These are phyloP conservation scores for Botrytis hyacinthi DNA, from an alignment of 2,329 filamentous ascomycete genomes.

Conservation along the genomic window DNA sequence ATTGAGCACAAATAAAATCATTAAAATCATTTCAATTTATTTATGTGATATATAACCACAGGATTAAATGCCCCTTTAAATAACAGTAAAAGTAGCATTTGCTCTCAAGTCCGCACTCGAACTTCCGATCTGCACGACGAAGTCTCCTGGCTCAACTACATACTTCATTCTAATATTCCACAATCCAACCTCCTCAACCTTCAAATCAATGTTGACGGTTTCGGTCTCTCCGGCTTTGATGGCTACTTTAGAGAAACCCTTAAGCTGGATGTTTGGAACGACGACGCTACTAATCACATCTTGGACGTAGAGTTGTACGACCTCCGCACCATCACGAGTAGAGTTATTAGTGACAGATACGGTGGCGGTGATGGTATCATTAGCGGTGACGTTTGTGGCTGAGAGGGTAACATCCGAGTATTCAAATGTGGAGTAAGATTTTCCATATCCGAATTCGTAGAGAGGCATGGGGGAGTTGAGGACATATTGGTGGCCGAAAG, in stretches of 20 bases:
- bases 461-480: slow-evolving; percentile 74
- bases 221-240: slow-evolving; percentile 53
- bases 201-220: slow-evolving; percentile 57
- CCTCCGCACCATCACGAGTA: slow-evolving; percentile 47
- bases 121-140: slow-evolving; percentile 60
- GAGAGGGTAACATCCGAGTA: slow-evolving; percentile 51
- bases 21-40: not conserved
- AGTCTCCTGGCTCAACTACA: slow-evolving; percentile 70
- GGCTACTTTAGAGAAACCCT: slow-evolving; percentile 68
- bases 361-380: slow-evolving; percentile 51
- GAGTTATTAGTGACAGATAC: slow-evolving; percentile 62
- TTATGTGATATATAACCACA: not conserved
- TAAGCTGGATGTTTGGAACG: slow-evolving; percentile 64
- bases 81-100: slow-evolving; percentile 57
- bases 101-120: slow-evolving; percentile 55
- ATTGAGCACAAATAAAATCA: not conserved
- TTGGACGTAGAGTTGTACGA: slow-evolving; percentile 57
- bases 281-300: slow-evolving; percentile 55
- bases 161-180: slow-evolving; percentile 72
- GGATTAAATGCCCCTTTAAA: not conserved
- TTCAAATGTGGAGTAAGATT: slow-evolving; percentile 64
- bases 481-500: slow-evolving; percentile 85
- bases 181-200: slow-evolving; percentile 65
- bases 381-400: slow-evolving; percentile 37
- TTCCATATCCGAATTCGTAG: slow-evolving; percentile 83